Evolutionary conservation across 2,329 filamentous ascomycete species (phyloP).

Genomic region (Incumbomyces lentus): DNA sequence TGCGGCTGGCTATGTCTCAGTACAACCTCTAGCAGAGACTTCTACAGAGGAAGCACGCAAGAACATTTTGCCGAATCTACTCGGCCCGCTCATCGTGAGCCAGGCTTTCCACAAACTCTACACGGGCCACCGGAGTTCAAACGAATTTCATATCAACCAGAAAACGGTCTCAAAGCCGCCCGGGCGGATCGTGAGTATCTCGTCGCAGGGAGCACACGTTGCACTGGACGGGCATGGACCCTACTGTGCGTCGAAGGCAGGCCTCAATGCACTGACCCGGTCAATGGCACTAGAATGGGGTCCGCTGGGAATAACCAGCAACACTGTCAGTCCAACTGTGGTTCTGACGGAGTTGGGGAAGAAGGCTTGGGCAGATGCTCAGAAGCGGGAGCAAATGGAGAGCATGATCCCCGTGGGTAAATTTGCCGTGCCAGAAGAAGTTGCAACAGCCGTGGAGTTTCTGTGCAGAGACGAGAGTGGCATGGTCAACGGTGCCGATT

Average conservation of each 20-base stretch:
- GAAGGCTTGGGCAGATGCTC: conserved; percentile 32
- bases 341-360: conserved; percentile 38
- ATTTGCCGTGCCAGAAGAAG: conserved; percentile 31
- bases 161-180: conserved; percentile 22
- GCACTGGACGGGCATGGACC: conserved; percentile 37
- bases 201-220: conserved; percentile 38
- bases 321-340: conserved; percentile 37
- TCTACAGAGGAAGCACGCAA: conserved; percentile 34
- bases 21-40: conserved; percentile 34
- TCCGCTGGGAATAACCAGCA: conserved; percentile 35
- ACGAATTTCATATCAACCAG: conserved; percentile 16
- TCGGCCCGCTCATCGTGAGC: conserved; percentile 36
- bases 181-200: conserved; percentile 37
- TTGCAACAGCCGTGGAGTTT: conserved; percentile 31
- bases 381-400: conserved; percentile 28
- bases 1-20: conserved; percentile 37
- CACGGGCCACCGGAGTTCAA: conserved; percentile 9
- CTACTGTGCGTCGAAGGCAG: conserved; percentile 41
- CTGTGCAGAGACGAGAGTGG: conserved; percentile 32
- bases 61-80: conserved; percentile 35
- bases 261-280: conserved; percentile 33
- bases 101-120: conserved; percentile 38
- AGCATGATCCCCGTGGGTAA: conserved; percentile 30
- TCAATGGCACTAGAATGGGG: conserved; percentile 41
- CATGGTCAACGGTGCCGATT: conserved; percentile 33